phyloP scores from a whole-genome alignment of 148 eudicot species.

The Cornus florida region DNA sequence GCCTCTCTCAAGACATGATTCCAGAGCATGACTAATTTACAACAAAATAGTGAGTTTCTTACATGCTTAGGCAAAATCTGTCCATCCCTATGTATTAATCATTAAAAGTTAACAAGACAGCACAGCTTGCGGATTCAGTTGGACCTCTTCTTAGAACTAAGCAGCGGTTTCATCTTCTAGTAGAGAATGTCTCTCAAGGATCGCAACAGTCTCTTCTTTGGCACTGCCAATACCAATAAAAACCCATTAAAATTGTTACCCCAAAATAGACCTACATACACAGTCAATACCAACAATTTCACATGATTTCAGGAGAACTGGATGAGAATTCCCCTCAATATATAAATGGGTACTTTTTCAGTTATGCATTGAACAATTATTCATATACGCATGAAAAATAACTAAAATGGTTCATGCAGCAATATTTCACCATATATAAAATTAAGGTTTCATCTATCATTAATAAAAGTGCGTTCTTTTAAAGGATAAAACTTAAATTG shows the following conservation, averaged over 20 bases:
- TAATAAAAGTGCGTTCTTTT: neutral
- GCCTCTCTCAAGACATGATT: too few species aligned
- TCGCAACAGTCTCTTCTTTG: constrained; percentile 63
- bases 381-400: neutral
- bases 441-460: neutral
- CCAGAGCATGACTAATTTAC: too few species aligned
- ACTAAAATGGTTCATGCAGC: neutral
- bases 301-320: neutral
- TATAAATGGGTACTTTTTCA: neutral
- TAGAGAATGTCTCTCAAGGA: constrained; percentile 57
- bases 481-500: neutral
- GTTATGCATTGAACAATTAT: neutral
- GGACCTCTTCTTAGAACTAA: constrained; percentile 6
- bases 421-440: neutral
- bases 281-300: neutral
- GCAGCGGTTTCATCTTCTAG: constrained; percentile 25
- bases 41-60: neutral
- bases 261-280: neutral
- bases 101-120: neutral
- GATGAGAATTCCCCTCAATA: neutral
- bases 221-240: constrained; percentile 53
- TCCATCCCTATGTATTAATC: neutral
- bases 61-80: neutral
- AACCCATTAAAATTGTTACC: neutral
- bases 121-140: neutral